phyloP scores from a whole-genome alignment of 2,329 filamentous ascomycete genomes.

The Nemania diffusa region DNA sequence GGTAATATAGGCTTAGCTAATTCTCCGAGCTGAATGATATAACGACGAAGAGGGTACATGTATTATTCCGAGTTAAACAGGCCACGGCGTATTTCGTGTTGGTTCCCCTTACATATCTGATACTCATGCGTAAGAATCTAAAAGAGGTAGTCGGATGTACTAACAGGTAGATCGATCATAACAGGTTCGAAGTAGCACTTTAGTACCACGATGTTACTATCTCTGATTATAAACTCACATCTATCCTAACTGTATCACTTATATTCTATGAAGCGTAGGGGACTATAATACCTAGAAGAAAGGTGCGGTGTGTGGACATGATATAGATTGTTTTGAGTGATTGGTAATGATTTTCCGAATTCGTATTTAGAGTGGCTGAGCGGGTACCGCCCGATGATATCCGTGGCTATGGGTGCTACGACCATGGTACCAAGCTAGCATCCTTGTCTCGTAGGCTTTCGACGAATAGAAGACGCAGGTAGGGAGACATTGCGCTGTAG shows the following conservation, averaged over 20 bases:
- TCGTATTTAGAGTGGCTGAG: slow-evolving; percentile 25
- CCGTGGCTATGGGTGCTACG: not conserved
- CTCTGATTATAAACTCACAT: not conserved
- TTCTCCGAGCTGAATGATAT: not conserved
- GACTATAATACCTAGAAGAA: not conserved
- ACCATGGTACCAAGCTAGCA: not conserved
- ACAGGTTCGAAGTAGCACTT: not conserved
- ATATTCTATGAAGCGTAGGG: not conserved
- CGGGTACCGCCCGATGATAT: slow-evolving; percentile 6
- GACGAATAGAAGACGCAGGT: not conserved
- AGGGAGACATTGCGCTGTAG: not conserved
- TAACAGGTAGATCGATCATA: not conserved
- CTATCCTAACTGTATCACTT: not conserved
- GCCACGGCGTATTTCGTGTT: not conserved
- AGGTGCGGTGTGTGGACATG: not conserved
- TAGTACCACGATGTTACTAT: not conserved
- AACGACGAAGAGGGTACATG: not conserved
- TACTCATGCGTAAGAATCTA: not conserved
- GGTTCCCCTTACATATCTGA: not conserved
- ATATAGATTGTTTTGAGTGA: not conserved
- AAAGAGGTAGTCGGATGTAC: not conserved
- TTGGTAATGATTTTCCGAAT: not conserved
- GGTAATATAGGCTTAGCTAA: not conserved
- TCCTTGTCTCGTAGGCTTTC: not conserved
- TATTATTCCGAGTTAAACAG: not conserved